These are phyloP conservation scores for Talaromyces sp. DNA, from an alignment of 2,329 filamentous ascomycete species.

Conservation along the genomic window DNA sequence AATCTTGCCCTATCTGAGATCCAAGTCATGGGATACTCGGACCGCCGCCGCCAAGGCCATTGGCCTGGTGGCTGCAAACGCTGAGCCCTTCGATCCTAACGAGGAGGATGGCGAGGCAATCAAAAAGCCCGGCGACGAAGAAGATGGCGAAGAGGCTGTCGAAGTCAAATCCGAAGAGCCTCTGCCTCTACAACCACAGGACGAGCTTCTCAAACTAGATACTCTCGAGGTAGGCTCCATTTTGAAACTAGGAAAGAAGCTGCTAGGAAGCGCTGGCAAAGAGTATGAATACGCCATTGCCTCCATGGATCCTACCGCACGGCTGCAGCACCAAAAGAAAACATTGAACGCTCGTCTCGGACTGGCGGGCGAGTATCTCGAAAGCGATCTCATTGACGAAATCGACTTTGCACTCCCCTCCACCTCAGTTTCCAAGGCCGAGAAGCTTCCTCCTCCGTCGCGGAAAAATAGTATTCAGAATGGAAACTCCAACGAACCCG, in stretches of 20 bases:
- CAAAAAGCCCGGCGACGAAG: constrained; percentile 49
- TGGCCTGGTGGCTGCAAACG: constrained; percentile 88
- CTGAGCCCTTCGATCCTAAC: constrained; percentile 83
- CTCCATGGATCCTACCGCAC: constrained; percentile 71
- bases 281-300: constrained; percentile 81
- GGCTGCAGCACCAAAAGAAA: constrained; percentile 84
- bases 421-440: constrained; percentile 42
- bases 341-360: constrained; percentile 77
- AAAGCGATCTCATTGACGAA: constrained; percentile 73
- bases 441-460: constrained; percentile 43
- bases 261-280: constrained; percentile 75
- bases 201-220: constrained; percentile 66
- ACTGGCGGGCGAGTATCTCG: constrained; percentile 74
- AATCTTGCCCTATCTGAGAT: constrained; percentile 90
- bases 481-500: constrained; percentile 43
- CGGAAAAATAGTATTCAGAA: constrained; percentile 43
- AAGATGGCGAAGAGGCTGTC: constrained; percentile 39
- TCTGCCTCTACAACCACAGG: constrained; percentile 37
- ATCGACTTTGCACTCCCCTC: constrained; percentile 50
- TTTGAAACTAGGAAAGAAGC: constrained; percentile 74
- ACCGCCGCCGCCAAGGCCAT: constrained; percentile 91
- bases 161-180: constrained; percentile 29
- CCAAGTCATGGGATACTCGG: constrained; percentile 95
- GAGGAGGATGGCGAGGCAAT: constrained; percentile 55
- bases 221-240: constrained; percentile 74